A percentile compares a stretch with the other conserved stretches of the same genome.
These are phyloP conservation scores for Botrytis fabae DNA, from an alignment of 2,329 filamentous ascomycete genomes.

Conservation along the genomic window DNA sequence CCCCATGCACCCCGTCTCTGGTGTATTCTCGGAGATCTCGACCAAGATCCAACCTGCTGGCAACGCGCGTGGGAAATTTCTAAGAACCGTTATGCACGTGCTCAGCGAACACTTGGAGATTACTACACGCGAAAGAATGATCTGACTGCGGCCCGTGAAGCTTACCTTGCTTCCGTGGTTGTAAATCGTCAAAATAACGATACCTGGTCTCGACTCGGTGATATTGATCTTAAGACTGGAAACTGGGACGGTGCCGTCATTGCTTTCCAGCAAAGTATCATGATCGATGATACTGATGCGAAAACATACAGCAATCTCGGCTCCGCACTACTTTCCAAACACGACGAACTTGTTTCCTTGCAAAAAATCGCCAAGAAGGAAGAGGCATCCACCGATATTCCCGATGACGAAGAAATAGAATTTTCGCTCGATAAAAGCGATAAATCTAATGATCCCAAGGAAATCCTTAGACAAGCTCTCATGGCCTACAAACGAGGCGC, in stretches of 20 bases:
- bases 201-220: slow-evolving; percentile 88
- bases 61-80: slow-evolving; percentile 87
- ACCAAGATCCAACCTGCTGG: slow-evolving; percentile 73
- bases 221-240: slow-evolving; percentile 76
- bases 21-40: slow-evolving; percentile 91
- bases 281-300: slow-evolving; percentile 83
- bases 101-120: slow-evolving; percentile 83
- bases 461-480: slow-evolving; percentile 71
- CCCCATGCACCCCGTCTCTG: slow-evolving; percentile 83
- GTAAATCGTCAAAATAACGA: slow-evolving; percentile 80
- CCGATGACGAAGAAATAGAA: slow-evolving; percentile 25
- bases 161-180: slow-evolving; percentile 74
- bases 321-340: slow-evolving; percentile 73
- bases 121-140: slow-evolving; percentile 69
- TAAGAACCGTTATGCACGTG: slow-evolving; percentile 75
- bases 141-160: slow-evolving; percentile 67
- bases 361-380: slow-evolving; percentile 43
- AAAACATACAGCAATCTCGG: slow-evolving; percentile 95
- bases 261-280: slow-evolving; percentile 80
- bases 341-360: slow-evolving; percentile 49
- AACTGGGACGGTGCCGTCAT: slow-evolving; percentile 78
- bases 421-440: slow-evolving; percentile 35
- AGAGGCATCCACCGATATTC: slow-evolving; percentile 23
- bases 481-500: slow-evolving; percentile 86
- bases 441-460: slow-evolving; percentile 38